Conservation (phyloP, 2,329 filamentous ascomycete species). For the Chalaropsis ovoidea region DNA sequence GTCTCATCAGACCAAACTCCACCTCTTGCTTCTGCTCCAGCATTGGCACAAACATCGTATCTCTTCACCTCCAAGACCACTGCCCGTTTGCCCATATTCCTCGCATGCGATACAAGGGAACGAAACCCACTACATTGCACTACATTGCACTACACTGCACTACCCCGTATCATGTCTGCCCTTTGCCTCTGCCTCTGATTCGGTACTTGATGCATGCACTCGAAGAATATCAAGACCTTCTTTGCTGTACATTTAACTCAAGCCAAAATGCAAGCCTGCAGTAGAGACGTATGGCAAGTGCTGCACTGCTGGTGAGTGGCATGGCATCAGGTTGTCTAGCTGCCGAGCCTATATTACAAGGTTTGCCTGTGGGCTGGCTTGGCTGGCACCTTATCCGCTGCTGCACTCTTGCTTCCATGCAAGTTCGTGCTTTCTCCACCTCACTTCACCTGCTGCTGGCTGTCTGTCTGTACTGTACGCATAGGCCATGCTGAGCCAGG, state of each 20-base stretch:
- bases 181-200: background rate
- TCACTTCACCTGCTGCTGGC: background rate
- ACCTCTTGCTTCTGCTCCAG: background rate
- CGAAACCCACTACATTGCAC: background rate
- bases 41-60: background rate
- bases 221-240: background rate
- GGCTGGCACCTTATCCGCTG: background rate
- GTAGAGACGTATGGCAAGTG: constrained; percentile 9
- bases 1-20: background rate
- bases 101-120: background rate
- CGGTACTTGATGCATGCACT: background rate
- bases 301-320: background rate
- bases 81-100: background rate
- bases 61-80: background rate
- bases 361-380: background rate
- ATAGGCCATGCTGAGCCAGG: constrained; percentile 10
- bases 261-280: constrained; percentile 12
- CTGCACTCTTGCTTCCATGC: constrained; percentile 3
- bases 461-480: background rate
- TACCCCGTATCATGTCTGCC: background rate
- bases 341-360: constrained; percentile 6
- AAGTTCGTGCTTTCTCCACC: constrained; percentile 5
- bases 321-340: background rate
- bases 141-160: background rate
- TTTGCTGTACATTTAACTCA: constrained; percentile 6